Percentiles rank a stretch among this genome's conserved stretches.
Conservation (phyloP, 768 basidiomycete species). For the Lactarius akahatsu region DNA sequence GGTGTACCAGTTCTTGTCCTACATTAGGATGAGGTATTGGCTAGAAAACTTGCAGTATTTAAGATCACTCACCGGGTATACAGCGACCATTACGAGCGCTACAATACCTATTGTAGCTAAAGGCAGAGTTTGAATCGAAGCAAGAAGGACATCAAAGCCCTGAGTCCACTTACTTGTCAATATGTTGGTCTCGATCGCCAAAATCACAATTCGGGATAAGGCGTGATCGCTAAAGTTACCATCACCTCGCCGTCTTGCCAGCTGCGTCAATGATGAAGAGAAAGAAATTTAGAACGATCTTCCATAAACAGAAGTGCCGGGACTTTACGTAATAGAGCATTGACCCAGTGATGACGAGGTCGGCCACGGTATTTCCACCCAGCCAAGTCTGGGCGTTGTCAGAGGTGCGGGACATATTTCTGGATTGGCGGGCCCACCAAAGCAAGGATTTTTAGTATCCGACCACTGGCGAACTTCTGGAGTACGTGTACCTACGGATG, state of each 20-base stretch:
- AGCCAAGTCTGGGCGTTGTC: conserved; percentile 3
- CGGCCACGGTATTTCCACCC: background rate
- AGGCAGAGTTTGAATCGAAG: background rate
- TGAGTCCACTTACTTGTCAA: conserved; percentile 20
- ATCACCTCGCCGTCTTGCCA: background rate
- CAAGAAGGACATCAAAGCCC: too few relatives aligned
- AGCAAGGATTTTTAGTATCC: background rate
- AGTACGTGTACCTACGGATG: background rate
- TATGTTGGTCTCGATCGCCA: conserved; percentile 33
- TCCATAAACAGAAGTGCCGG: too few relatives aligned
- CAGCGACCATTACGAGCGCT: background rate
- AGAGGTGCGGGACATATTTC: too few relatives aligned
- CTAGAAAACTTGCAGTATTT: background rate
- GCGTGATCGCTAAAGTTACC: conserved; percentile 3
- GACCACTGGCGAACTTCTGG: background rate
- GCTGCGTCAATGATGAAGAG: background rate
- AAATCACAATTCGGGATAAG: conserved; percentile 28
- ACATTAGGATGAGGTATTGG: background rate
- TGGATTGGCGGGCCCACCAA: background rate
- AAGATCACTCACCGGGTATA: background rate
- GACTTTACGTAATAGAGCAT: conserved; percentile 17
- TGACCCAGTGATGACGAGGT: background rate
- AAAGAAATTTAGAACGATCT: background rate
- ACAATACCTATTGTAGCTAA: conserved; percentile 2
- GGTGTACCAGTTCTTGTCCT: conserved; percentile 18